These are phyloP conservation scores for Epichloe aotearoae DNA, from an alignment of 2,329 filamentous ascomycete genomes.

Conservation along the genomic window DNA sequence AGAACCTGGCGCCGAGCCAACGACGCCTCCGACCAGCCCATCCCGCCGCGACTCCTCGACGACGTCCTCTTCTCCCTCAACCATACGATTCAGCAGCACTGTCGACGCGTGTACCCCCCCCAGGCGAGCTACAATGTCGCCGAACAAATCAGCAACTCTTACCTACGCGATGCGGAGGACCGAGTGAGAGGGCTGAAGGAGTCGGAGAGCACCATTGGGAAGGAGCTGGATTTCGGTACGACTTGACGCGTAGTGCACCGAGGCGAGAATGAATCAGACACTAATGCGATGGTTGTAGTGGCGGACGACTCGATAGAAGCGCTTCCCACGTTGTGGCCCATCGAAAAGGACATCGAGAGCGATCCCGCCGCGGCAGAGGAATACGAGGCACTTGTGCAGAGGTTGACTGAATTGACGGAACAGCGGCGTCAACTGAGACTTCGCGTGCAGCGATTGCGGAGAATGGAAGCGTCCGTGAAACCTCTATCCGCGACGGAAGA, in stretches of 20 bases:
- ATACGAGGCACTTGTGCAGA: constrained; percentile 36
- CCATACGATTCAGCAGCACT: constrained; percentile 49
- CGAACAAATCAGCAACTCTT: constrained; percentile 57
- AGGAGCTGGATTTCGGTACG: constrained; percentile 32
- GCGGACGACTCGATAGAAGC: constrained; percentile 29
- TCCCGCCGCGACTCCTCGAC: constrained; percentile 38
- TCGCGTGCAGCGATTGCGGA: constrained; percentile 33
- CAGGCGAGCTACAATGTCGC: constrained; percentile 59
- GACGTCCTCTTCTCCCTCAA: constrained; percentile 47
- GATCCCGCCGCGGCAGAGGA: constrained; percentile 34
- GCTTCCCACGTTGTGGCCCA: constrained; percentile 34
- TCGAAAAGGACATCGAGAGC: constrained; percentile 21
- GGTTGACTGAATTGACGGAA: constrained; percentile 35
- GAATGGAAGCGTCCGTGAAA: constrained; percentile 35
- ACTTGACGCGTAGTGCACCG: no score
- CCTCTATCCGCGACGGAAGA: constrained; percentile 21
- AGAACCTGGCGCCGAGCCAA: constrained; percentile 38
- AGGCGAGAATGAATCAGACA: neutral
- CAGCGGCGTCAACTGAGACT: constrained; percentile 21
- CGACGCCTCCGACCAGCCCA: constrained; percentile 24
- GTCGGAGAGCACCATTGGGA: constrained; percentile 23
- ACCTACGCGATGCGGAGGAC: constrained; percentile 35
- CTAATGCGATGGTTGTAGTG: constrained; percentile 17
- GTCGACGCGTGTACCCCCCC: constrained; percentile 48
- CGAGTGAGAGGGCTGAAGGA: constrained; percentile 21